Percentiles rank a stretch among this genome's conserved stretches.
Conservation (phyloP, 495 filamentous ascomycete species). For the Podospora conica region DNA sequence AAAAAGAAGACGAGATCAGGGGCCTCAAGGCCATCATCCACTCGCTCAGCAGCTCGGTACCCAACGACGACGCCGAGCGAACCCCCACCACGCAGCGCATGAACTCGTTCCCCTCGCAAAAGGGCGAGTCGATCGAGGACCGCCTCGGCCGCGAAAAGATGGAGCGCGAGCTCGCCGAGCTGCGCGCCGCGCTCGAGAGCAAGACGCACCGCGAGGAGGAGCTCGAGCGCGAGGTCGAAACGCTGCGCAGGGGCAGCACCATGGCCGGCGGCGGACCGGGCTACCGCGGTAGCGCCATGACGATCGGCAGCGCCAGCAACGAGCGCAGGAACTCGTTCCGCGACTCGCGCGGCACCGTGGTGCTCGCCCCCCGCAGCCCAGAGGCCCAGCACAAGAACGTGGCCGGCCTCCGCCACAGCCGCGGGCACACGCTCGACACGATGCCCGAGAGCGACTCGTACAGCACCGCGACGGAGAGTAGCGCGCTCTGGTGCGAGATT, state of each 20-base stretch:
- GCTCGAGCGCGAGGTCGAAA: conserved; percentile 79
- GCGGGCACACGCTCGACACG: conserved; percentile 42
- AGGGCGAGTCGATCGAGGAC: conserved; percentile 51
- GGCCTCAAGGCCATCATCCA: conserved; percentile 98
- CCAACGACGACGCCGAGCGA: conserved; percentile 40
- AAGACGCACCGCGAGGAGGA: conserved; percentile 80
- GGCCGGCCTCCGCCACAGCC: conserved; percentile 32
- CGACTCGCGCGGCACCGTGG: conserved; percentile 54
- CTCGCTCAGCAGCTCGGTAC: conserved; percentile 68
- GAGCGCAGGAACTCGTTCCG: conserved; percentile 44
- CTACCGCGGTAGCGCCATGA: conserved; percentile 47
- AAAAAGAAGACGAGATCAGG: conserved; percentile 94
- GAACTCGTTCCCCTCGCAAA: conserved; percentile 31
- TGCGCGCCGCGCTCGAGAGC: conserved; percentile 60
- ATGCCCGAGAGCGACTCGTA: conserved; percentile 71
- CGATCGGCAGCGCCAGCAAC: conserved; percentile 41
- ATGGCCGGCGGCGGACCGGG: conserved; percentile 15
- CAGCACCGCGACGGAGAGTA: conserved; percentile 65
- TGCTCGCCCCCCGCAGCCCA: conserved; percentile 41
- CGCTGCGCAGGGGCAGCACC: conserved; percentile 45
- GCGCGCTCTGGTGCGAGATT: conserved; percentile 86
- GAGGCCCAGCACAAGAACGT: conserved; percentile 33
- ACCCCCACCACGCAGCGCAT: conserved; percentile 33
- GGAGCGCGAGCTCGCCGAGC: conserved; percentile 70
- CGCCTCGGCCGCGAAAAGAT: conserved; percentile 55